Base-by-base conservation (phyloP, 164 flowering plant genomes). In the Dillenia turbinata region DNA sequence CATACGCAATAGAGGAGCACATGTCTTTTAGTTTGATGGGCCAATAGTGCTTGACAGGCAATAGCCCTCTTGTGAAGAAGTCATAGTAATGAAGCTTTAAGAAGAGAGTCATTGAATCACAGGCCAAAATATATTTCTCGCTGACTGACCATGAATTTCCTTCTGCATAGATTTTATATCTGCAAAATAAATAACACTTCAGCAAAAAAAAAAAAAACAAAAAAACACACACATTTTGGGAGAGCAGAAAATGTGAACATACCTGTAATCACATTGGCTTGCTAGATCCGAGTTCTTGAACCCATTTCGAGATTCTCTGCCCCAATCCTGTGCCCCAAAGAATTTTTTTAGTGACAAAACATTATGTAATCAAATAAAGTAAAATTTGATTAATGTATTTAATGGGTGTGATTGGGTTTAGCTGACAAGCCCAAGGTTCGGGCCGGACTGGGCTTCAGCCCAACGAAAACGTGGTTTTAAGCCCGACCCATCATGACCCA, bases 101-200 rank as follows among this genome's bases (percentile, higher is more conserved):
- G 8, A 65, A 8, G 10, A 65, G 15, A 24, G 57, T 44, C 44
- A 59, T 53, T 0, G 69, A 59, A 59, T 66, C 59, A 17, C 69
- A 66, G 8, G 69, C 69, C 52, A 65, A 46, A 17, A 65, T 58
- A 40, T 65, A 65, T 10, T 65, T 65, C 43, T 65, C 57, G 14
- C 68, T 66, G 7, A 66, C 69, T 5, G 69, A 66, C 69, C 69
- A 66, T 7, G 63, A 45, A 1, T 9, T 6, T 51, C 69, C 69
- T 44, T 66, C 69, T 2, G 59, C 40, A 33, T 66, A 66, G 12
- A 66, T 66, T 50, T 66, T 66, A 26, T 66, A 66, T 52, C 69
- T 66, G 14, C 12, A 15, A 10, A 47, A 11, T 33, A 33, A 33
- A 5, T 33, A 33, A 33, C 40, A 33, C 40, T 33, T 4, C 12